Evolutionary conservation across 2,329 filamentous ascomycete species (phyloP).

Genomic region (Aspergillus nomiae): DNA sequence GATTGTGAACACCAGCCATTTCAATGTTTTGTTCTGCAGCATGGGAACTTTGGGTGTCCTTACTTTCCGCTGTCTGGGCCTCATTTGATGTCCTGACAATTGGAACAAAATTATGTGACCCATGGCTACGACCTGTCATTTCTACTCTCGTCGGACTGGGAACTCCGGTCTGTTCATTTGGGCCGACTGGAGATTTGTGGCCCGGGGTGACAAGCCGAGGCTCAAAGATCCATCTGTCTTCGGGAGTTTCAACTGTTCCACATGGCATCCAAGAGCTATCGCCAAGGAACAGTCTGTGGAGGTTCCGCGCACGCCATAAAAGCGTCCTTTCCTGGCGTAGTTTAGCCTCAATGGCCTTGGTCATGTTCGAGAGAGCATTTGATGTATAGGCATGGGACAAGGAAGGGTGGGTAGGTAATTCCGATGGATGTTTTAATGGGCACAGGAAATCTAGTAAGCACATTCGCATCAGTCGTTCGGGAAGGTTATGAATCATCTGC

Average conservation of each 20-base stretch:
- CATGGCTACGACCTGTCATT: conserved; percentile 13
- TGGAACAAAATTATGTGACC: conserved; percentile 12
- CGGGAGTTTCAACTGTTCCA: conserved; percentile 53
- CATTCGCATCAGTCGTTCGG: background rate
- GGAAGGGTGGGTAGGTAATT: conserved; percentile 61
- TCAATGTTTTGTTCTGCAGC: conserved; percentile 31
- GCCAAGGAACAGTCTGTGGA: conserved; percentile 61
- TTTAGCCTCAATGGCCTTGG: conserved; percentile 57
- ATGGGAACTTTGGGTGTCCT: conserved; percentile 8
- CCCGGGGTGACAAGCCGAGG: conserved; percentile 28
- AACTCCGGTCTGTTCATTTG: conserved; percentile 20
- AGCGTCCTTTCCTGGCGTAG: conserved; percentile 59
- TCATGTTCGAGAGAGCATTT: conserved; percentile 60
- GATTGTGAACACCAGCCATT: conserved; percentile 33
- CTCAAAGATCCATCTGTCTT: conserved; percentile 53
- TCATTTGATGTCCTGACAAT: conserved; percentile 12
- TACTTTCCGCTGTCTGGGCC: conserved; percentile 14
- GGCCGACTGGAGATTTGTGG: conserved; percentile 16
- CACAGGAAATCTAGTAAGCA: conserved; percentile 55
- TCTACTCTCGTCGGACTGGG: conserved; percentile 11
- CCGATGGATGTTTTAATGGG: conserved; percentile 64
- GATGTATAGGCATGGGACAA: conserved; percentile 61
- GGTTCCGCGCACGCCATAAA: conserved; percentile 59
- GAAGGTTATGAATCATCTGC: too few species aligned
- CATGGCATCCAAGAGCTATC: conserved; percentile 63